These are phyloP conservation scores for Backusella morwellensis DNA, from an alignment of 192 early-diverging fungal species.

Conservation along the genomic window DNA sequence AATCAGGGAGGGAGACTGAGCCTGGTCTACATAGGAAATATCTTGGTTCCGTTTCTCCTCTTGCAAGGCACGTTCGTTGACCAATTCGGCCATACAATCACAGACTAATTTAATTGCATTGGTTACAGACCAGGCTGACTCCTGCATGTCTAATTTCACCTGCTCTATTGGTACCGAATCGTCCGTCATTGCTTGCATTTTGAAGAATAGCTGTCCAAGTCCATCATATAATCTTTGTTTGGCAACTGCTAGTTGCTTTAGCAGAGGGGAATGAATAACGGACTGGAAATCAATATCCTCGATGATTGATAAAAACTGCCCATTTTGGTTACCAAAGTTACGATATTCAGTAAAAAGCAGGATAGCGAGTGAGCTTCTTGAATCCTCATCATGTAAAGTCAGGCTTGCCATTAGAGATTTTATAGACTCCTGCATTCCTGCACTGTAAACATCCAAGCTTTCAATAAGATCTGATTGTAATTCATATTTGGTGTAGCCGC, in stretches of 20 bases:
- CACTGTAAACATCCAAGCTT: slow-evolving; percentile 17
- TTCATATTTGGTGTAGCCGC: slow-evolving; percentile 13
- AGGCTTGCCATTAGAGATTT: neutral
- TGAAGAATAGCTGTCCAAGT: slow-evolving; percentile 17
- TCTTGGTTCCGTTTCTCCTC: slow-evolving; percentile 5
- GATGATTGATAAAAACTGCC: slow-evolving; percentile 17
- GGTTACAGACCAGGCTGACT: neutral
- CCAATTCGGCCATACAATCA: slow-evolving; percentile 13
- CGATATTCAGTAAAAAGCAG: slow-evolving; percentile 22
- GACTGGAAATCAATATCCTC: slow-evolving; percentile 19
- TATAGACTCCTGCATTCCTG: slow-evolving; percentile 28
- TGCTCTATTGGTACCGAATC: neutral
- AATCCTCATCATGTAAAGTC: slow-evolving; percentile 1
- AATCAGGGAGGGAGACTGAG: neutral
- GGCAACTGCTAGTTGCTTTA: neutral
- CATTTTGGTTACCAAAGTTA: slow-evolving; percentile 15
- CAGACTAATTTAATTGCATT: slow-evolving; percentile 19
- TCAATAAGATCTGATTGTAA: slow-evolving; percentile 25
- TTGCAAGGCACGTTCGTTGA: neutral
- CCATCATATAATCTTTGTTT: slow-evolving; percentile 6
- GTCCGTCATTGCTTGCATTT: slow-evolving; percentile 24
- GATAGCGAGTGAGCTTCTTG: slow-evolving; percentile 6
- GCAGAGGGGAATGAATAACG: neutral
- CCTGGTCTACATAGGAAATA: neutral
- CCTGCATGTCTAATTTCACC: neutral